Evolutionary conservation across 768 basidiomycete genomes (phyloP).

Genomic region (Russula sp.): DNA sequence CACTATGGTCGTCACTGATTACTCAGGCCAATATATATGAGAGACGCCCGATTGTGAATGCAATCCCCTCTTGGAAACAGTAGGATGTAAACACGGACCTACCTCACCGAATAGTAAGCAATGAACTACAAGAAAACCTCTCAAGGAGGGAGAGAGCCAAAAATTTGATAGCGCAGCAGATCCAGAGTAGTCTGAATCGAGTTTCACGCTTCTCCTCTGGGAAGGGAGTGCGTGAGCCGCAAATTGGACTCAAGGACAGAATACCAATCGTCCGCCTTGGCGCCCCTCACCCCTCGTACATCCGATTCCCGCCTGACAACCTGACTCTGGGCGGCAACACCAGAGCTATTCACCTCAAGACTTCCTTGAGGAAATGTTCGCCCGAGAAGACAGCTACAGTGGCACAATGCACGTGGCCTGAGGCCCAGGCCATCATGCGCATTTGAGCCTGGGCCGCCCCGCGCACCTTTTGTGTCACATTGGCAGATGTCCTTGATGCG

Average conservation of each 20-base stretch:
- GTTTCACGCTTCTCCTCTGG: constrained; percentile 31
- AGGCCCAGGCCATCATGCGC: not conserved
- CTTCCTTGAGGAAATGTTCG: not conserved
- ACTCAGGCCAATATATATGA: too few species aligned
- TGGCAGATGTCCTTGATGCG: not conserved
- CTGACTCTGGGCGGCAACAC: not conserved
- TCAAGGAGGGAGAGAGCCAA: constrained; percentile 27
- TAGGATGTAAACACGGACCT: too few species aligned
- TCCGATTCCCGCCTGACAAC: constrained; percentile 11
- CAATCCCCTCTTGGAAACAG: too few species aligned
- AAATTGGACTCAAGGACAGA: constrained; percentile 61
- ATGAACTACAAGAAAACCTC: constrained; percentile 1
- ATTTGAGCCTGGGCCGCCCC: not conserved
- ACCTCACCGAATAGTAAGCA: too few species aligned
- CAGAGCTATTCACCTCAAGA: not conserved
- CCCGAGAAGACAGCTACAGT: not conserved
- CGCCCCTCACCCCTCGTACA: constrained; percentile 20
- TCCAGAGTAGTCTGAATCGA: constrained; percentile 70
- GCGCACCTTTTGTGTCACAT: not conserved
- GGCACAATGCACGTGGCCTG: not conserved
- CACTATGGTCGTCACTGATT: too few species aligned
- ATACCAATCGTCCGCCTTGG: constrained; percentile 12
- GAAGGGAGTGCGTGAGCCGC: constrained; percentile 39
- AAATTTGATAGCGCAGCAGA: constrained; percentile 38
- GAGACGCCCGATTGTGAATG: too few species aligned